Evolutionary conservation across 2,329 filamentous ascomycete genomes (phyloP), one percentile per base, ranked within the genome.

Genomic region (Aureobasidium subglaciale): DNA sequence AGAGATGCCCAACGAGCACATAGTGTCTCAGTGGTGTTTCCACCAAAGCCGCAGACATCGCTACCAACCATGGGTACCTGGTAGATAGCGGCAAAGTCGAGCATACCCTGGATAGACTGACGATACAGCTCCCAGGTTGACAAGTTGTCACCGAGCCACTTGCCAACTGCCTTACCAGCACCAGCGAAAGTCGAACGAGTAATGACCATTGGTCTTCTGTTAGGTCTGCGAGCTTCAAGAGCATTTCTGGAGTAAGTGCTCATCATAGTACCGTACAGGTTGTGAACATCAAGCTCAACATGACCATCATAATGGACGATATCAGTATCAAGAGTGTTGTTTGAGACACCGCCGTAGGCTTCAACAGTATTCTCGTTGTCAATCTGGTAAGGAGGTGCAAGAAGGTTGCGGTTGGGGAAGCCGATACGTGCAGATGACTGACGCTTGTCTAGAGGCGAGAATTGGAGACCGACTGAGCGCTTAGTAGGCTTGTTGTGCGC

Each of bases 261-360:
- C 87, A 90, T 91, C 83, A 88, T 77, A 63, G 81, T 80, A 1
- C 88, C 88, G 66, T 88, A 90, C 1, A 90, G 69, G 62, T 90
- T 90, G 68, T 91, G 87, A 0, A 83, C 87, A 62, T 91, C 88
- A 64, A 88, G 89, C 68, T 87, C 82, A 16, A 76, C 74, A 32
- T 84, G 72, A 1, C 86, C 86, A 58, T 86, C 84, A 38, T 81
- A 76, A 67, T 89, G 86, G 9, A 85, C 76, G 10, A 88, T 71
- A 64, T 88, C 80, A 0, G 85, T 86, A 60, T 82, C 76, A 53
- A 88, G 79, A 0, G 86, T 77, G 40, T 64, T 63, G 55, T 72
- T 70, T 5, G 67, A 70, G 1, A 78, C 56, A 15, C 66, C 61
- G 15, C 73, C 74, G 1, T 79, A 79, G 18, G 43, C 29, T 20